Conservation (phyloP, 2,329 filamentous ascomycete species). For the Alternaria sp. region DNA sequence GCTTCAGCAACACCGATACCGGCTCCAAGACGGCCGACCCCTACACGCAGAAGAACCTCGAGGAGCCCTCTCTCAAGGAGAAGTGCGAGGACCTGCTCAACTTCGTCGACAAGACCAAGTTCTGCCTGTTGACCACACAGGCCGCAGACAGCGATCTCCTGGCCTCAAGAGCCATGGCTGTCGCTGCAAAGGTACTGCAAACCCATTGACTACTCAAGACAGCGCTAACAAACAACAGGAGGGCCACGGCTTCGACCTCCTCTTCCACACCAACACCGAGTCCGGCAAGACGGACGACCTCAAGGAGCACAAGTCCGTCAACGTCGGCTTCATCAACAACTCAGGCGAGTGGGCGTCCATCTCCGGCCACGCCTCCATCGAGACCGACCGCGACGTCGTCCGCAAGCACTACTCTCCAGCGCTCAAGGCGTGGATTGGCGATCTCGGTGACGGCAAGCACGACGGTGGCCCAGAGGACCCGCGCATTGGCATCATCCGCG, state of each 20-base stretch:
- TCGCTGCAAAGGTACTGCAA: constrained; percentile 72
- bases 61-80: constrained; percentile 72
- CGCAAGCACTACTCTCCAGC: constrained; percentile 72
- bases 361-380: constrained; percentile 72
- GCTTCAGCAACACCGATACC: constrained; percentile 49
- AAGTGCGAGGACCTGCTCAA: constrained; percentile 76
- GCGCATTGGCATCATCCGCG: constrained; percentile 79
- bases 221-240: constrained; percentile 60
- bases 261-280: constrained; percentile 92
- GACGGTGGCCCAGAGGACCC: constrained; percentile 84
- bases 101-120: constrained; percentile 78
- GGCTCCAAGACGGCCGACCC: constrained; percentile 67
- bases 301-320: constrained; percentile 72
- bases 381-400: constrained; percentile 72
- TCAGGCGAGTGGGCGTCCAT: constrained; percentile 87
- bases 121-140: constrained; percentile 87
- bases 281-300: constrained; percentile 88
- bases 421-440: constrained; percentile 85
- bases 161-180: constrained; percentile 83
- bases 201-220: background rate
- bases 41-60: constrained; percentile 77
- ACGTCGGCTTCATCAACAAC: constrained; percentile 78
- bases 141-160: constrained; percentile 69
- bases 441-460: constrained; percentile 78
- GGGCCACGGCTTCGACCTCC: constrained; percentile 75